Percentiles rank a stretch among this genome's conserved stretches.
Evolutionary conservation across 345 rosid species (phyloP).

Genomic region (Arabis hirsuta): DNA sequence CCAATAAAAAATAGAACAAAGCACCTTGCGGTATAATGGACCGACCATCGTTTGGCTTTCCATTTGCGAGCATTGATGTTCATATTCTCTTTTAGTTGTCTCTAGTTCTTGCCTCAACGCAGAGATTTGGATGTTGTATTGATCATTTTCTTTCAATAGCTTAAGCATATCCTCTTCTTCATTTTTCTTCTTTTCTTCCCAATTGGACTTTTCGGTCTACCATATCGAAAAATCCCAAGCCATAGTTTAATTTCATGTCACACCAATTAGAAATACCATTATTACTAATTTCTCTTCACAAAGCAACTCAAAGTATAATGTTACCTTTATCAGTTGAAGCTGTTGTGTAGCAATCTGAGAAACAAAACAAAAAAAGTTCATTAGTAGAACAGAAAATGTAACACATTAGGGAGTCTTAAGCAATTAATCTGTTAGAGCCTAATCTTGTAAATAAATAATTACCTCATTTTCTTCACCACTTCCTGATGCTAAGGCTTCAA

Average conservation of each 20-base stretch:
- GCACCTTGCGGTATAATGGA: constrained; percentile 12
- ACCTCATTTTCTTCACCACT: constrained; percentile 72
- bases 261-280: not conserved
- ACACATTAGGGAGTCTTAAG: constrained; percentile 8
- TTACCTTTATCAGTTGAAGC: constrained; percentile 68
- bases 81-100: constrained; percentile 49
- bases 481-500: constrained; percentile 89
- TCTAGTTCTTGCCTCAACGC: constrained; percentile 59
- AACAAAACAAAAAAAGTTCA: constrained; percentile 19
- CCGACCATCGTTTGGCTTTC: constrained; percentile 61
- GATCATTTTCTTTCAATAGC: constrained; percentile 49
- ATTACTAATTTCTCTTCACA: constrained; percentile 6
- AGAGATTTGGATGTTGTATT: constrained; percentile 41
- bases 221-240: constrained; percentile 14
- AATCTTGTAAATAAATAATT: constrained; percentile 14
- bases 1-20: not conserved
- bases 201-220: constrained; percentile 54
- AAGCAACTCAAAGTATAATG: constrained; percentile 12
- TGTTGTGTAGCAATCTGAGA: constrained; percentile 54
- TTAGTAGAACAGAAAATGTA: constrained; percentile 21
- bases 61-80: constrained; percentile 52
- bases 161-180: constrained; percentile 52
- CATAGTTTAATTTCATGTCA: not conserved
- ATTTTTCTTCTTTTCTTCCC: constrained; percentile 51
- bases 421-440: not conserved